Base-by-base conservation (phyloP, 2,329 filamentous ascomycete genomes). In the Thelonectria olida region DNA sequence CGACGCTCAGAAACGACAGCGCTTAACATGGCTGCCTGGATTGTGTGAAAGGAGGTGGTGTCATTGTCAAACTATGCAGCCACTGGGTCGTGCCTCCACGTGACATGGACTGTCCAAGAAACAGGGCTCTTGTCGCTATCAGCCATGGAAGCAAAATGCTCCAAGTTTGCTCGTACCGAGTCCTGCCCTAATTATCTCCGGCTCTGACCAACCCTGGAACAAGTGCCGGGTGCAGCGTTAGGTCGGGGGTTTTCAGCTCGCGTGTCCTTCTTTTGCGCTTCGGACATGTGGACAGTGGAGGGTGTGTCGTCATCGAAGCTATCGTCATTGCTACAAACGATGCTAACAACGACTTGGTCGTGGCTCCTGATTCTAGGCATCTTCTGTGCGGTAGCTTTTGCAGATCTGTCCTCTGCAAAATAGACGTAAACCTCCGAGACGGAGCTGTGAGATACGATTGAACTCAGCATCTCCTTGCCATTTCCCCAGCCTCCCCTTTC, bases 241-340 rank as follows among this genome's bases (percentile, higher is more conserved):
- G 34, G 41, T 41, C 28, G 25, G 25, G 44, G 15, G 15, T 28
- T 59, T 13, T 39, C 25, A 15, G 44, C 44, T 54, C 25, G 57
- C 19, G 44, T 55, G 39, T 31, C 20, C 25, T 47, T 45, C 23
- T 52, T 57, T 57, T n/a, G n/a, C n/a, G 60, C 62, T 53, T 48
- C 62, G 61, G 34, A n/a, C 42, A 54, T 52, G 48, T 39, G 55
- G 42, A 45, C 28, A 22, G 41, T 7, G 39, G 19, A 42, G 36
- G 36, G n/a, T 3, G 57, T 64, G 68, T 70, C 68, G 68, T 70
- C 68, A 71, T 71, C 64, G 68, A 66, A 63, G 66, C 64, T 44
- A 66, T 70, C 64, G 49, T 61, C 62, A 66, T 52, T 34, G 36
- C 27, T 47, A 27, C 28, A 22, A n/a, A 9, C n/a, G 22, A 12